These are phyloP conservation scores for Cytidiella melzeri DNA, from an alignment of 768 basidiomycete species.

Conservation along the genomic window DNA sequence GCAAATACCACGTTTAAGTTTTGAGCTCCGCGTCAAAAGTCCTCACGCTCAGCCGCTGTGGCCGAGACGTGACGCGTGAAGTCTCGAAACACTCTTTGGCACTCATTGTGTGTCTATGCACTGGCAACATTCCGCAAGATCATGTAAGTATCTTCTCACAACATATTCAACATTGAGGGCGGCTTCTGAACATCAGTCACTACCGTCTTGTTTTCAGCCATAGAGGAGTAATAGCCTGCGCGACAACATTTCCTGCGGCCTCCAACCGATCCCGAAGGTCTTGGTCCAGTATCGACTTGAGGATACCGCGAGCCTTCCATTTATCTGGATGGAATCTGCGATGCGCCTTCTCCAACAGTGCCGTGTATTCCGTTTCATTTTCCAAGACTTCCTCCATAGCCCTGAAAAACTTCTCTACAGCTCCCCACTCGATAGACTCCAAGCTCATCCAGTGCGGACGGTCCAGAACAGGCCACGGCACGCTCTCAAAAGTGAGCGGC, in stretches of 20 bases:
- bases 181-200: not conserved
- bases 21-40: too few species aligned
- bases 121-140: too few species aligned
- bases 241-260: constrained; percentile 65
- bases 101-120: too few species aligned
- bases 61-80: too few species aligned
- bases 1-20: too few species aligned
- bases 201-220: constrained; percentile 32
- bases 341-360: constrained; percentile 63
- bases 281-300: constrained; percentile 54
- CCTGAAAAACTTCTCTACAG: constrained; percentile 68
- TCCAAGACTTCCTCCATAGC: constrained; percentile 31
- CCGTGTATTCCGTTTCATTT: constrained; percentile 56
- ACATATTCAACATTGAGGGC: too few species aligned
- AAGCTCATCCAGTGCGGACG: constrained; percentile 45
- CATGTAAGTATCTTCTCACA: too few species aligned
- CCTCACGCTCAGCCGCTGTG: too few species aligned
- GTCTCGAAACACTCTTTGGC: too few species aligned
- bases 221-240: constrained; percentile 67
- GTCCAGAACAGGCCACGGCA: constrained; percentile 76
- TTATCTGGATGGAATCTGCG: constrained; percentile 75
- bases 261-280: constrained; percentile 52
- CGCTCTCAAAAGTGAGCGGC: constrained; percentile 50
- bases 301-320: constrained; percentile 64
- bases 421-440: constrained; percentile 64